These are phyloP conservation scores for Pestalotiopsis sp. DNA, from an alignment of 2,329 filamentous ascomycete species.

Conservation along the genomic window DNA sequence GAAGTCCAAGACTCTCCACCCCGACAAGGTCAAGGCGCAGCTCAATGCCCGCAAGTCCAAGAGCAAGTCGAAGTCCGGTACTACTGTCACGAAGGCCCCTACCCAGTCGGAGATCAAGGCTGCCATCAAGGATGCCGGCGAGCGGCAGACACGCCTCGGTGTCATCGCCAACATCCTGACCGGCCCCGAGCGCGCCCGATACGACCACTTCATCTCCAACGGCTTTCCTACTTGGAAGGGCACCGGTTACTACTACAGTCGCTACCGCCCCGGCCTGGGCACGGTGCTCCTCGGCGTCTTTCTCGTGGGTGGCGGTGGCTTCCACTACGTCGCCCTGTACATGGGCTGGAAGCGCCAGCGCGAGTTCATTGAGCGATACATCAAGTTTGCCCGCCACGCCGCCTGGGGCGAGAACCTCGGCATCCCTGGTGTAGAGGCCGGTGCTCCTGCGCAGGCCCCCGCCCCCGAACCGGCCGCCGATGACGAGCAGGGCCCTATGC, in stretches of 20 bases:
- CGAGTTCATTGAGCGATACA: constrained; percentile 90
- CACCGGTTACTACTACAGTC: constrained; percentile 96
- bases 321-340: constrained; percentile 84
- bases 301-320: constrained; percentile 77
- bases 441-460: constrained; percentile 41
- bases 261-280: constrained; percentile 88
- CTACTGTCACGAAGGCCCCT: constrained; percentile 71
- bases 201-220: constrained; percentile 91
- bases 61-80: constrained; percentile 59
- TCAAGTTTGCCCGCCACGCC: constrained; percentile 82
- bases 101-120: constrained; percentile 74
- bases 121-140: constrained; percentile 78
- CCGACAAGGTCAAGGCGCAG: constrained; percentile 91
- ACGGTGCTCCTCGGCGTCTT: constrained; percentile 83
- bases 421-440: constrained; percentile 66
- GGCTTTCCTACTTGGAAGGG: constrained; percentile 97
- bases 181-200: constrained; percentile 79
- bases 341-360: constrained; percentile 88
- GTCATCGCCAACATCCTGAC: constrained; percentile 86
- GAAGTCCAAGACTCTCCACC: constrained; percentile 80
- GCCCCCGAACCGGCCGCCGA: constrained; percentile 49
- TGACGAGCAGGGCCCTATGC: constrained; percentile 49
- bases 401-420: constrained; percentile 86
- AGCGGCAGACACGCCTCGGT: constrained; percentile 81
- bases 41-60: constrained; percentile 69